Base-by-base conservation (phyloP, 805 yeast species). In the Starmera amethionina region DNA sequence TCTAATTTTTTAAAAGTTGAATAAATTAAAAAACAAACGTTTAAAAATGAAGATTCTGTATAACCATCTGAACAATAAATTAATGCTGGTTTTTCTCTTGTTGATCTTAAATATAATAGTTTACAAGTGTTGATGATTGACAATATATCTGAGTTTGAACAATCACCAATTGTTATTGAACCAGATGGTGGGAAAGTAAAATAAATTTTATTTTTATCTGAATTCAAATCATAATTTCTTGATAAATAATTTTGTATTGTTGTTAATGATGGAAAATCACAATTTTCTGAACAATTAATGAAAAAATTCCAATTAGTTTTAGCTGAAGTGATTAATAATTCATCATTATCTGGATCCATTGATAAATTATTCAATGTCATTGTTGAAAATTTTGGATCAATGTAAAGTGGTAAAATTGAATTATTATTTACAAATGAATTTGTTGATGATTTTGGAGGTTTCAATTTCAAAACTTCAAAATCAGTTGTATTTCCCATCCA, bases 401-500 rank as follows among this genome's bases (percentile, higher is more conserved):
- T 72, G 54, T 76, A 77, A 11, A 67, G 45, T 9, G 74, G 72
- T 5, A 54, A 37, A 12, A 33, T 39, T 22, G 16, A 39, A 32
- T 34, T 46, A 22, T 22, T 22, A 22, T 7, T 6, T 22, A 6
- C 27, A 22, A 22, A 22, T 16, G 39, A 49, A 15, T 22, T 40
- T 8, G 42, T 42, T 14, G 18, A 39, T 12, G 40, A 42, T n/a
- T 42, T 37, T 9, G 40, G 37, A 12, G 49, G 51, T 39, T 40
- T 45, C 35, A 47, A 33, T 39, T 50, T 56, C 41, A 56, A 53
- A 5, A 58, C 59, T 44, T 77, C 79, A 53, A 68, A 76, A 56
- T 89, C 96, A 47, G 84, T 76, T 1, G 78, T 64, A 53, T 89
- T 90, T 2, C 97, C 97, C 39, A 82, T 68, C 89, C 90, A 89